Percentiles rank a stretch among this genome's conserved stretches.
These are phyloP conservation scores for Shiraia bambusicola DNA, from an alignment of 2,329 filamentous ascomycete species.

Conservation along the genomic window DNA sequence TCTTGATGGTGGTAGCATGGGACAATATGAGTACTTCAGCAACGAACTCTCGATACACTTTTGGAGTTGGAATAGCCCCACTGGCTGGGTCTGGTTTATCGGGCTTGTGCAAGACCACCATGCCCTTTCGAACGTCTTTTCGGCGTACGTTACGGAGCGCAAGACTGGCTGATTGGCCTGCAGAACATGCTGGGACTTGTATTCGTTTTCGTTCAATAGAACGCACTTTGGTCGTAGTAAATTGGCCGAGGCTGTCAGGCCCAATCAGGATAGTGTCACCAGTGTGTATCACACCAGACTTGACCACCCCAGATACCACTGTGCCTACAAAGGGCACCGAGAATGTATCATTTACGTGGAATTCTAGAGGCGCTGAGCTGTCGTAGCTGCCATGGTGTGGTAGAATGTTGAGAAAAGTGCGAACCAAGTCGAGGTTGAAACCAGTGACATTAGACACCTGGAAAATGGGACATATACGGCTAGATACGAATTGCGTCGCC, in stretches of 20 bases:
- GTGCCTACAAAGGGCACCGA: slow-evolving; percentile 96
- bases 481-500: slow-evolving; percentile 91
- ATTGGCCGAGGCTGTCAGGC: slow-evolving; percentile 87
- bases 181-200: slow-evolving; percentile 79
- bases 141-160: slow-evolving; percentile 83
- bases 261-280: slow-evolving; percentile 90
- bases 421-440: slow-evolving; percentile 83
- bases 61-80: slow-evolving; percentile 47
- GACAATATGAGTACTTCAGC: slow-evolving; percentile 88
- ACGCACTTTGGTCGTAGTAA: slow-evolving; percentile 80
- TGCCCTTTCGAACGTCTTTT: slow-evolving; percentile 94
- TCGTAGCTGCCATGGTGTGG: slow-evolving; percentile 95
- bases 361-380: slow-evolving; percentile 80
- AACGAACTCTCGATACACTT: slow-evolving; percentile 55
- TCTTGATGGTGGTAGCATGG: slow-evolving; percentile 95
- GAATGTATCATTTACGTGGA: slow-evolving; percentile 96
- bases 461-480: slow-evolving; percentile 94
- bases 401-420: slow-evolving; percentile 90
- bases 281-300: slow-evolving; percentile 76
- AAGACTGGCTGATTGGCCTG: slow-evolving; percentile 90
- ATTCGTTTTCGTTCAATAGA: slow-evolving; percentile 96
- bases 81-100: slow-evolving; percentile 60
- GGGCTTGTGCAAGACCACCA: slow-evolving; percentile 88
- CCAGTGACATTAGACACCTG: slow-evolving; percentile 98
- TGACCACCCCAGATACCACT: slow-evolving; percentile 91